Conservation (phyloP, 1,139 yeast species). For the Hansenula lynferdii region DNA sequence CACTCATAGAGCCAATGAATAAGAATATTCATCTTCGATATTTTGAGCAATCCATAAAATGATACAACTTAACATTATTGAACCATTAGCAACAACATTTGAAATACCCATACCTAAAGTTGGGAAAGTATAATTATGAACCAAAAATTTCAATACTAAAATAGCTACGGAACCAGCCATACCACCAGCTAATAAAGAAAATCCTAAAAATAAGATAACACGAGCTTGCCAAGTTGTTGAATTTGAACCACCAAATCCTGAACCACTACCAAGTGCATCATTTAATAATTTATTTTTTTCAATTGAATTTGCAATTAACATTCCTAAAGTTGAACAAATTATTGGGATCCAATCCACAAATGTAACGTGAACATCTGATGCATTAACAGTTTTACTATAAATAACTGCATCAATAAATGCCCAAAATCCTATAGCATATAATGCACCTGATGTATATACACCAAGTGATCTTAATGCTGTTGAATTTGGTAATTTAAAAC, state of each 20-base stretch:
- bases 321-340: constrained; percentile 83
- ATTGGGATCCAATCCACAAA: constrained; percentile 96
- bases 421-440: constrained; percentile 90
- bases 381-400: constrained; percentile 80
- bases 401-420: constrained; percentile 83
- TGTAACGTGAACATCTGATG: constrained; percentile 79
- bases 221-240: constrained; percentile 92
- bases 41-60: constrained; percentile 91
- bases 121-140: constrained; percentile 72
- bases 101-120: constrained; percentile 94
- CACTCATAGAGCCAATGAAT: constrained; percentile 73
- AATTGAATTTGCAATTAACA: constrained; percentile 86
- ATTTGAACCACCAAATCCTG: constrained; percentile 30
- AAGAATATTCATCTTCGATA: constrained; percentile 92
- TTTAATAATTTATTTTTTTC: constrained; percentile 76
- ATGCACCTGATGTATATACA: constrained; percentile 69
- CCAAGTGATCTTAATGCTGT: constrained; percentile 70
- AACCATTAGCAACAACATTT: constrained; percentile 75
- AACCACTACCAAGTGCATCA: constrained; percentile 48
- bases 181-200: constrained; percentile 90
- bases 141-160: constrained; percentile 74
- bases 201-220: constrained; percentile 86
- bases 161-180: constrained; percentile 90
- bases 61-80: constrained; percentile 84
- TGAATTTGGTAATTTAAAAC: constrained; percentile 60